Evolutionary conservation across 257 asterid species (phyloP), one percentile per base, ranked within the genome.

Genomic region (Fraxinus americana): DNA sequence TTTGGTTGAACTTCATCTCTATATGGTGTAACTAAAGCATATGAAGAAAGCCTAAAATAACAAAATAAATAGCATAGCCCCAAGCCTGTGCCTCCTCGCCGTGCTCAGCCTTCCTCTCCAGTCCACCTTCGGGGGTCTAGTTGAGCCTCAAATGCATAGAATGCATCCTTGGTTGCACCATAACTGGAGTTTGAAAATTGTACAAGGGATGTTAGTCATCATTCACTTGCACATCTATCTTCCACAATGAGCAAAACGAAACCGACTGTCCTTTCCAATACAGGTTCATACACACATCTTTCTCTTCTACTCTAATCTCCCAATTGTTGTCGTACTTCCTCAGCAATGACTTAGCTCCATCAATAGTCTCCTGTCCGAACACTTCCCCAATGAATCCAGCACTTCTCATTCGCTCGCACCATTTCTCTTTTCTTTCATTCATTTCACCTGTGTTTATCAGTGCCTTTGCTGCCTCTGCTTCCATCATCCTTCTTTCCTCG

Each of bases 221-320:
- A 74, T 76, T 35, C 54, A 50, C 80, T 76, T 67, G 35, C 66
- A 36, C 27, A 71, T 88, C 92, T 71, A 79, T 78, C 82, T 89
- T 92, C 97, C 97, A 93, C 71, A 89, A 57, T 1, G 98, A 91
- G 75, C 90, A 89, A 79, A 93, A 93, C 2, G 98, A 91, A 32
- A 91, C 89, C 1, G 94, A 85, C 78, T 90, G 96, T 21, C 97
- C 98, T 83, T 90, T 93, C 98, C 97, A 93, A 85, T 89, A 87
- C 81, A 93, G 59, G 21, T 88, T 89, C 17, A 90, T 86, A 71
- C 92, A 89, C 5, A 89, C 85, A 61, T 90, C 94, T 70, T 41
- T 86, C 78, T 91, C 96, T 4, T 90, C 97, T 72, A 80, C 86
- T 72, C 83, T 85, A 70, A 91, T 82, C 89, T 91, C 96, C 98